phyloP scores from a whole-genome alignment of 2,329 filamentous ascomycete genomes.

The Fusarium piperis region DNA sequence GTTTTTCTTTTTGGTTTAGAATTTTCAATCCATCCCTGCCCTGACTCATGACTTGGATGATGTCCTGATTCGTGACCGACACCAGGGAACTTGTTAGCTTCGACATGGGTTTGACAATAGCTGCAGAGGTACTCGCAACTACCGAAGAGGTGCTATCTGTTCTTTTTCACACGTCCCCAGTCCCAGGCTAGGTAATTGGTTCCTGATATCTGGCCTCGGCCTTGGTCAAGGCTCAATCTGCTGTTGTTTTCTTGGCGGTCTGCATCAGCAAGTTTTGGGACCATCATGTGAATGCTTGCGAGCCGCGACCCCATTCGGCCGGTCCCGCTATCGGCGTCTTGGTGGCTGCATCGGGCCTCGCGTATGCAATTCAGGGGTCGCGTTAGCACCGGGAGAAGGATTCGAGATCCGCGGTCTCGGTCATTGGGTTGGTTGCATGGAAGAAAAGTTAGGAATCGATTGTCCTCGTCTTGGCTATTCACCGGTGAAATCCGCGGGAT shows the following conservation, averaged over 20 bases:
- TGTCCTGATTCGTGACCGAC: conserved; percentile 31
- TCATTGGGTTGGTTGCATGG: not conserved
- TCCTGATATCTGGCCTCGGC: conserved; percentile 12
- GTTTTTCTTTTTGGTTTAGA: conserved; percentile 7
- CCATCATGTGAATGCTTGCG: conserved; percentile 21
- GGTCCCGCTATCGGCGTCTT: conserved; percentile 22
- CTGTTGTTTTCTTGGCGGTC: conserved; percentile 21
- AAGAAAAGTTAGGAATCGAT: not conserved
- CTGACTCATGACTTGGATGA: not conserved
- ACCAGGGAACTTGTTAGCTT: conserved; percentile 15
- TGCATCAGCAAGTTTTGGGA: conserved; percentile 15
- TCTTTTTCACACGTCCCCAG: conserved; percentile 4
- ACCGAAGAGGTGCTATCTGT: conserved; percentile 11
- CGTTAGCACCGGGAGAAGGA: conserved; percentile 2
- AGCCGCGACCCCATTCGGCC: conserved; percentile 7
- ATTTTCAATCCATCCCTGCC: conserved; percentile 1
- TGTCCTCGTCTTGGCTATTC: not conserved
- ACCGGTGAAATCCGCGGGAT: not conserved
- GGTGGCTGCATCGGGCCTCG: not conserved
- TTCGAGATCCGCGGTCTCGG: conserved; percentile 20
- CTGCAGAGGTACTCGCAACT: conserved; percentile 11
- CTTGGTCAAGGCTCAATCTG: conserved; percentile 11
- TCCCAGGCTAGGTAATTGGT: conserved; percentile 13
- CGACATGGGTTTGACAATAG: conserved; percentile 1
- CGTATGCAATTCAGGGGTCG: conserved; percentile 20